Evolutionary conservation across 2,329 filamentous ascomycete species (phyloP).

Genomic region (Microdochium trichocladiopsis): DNA sequence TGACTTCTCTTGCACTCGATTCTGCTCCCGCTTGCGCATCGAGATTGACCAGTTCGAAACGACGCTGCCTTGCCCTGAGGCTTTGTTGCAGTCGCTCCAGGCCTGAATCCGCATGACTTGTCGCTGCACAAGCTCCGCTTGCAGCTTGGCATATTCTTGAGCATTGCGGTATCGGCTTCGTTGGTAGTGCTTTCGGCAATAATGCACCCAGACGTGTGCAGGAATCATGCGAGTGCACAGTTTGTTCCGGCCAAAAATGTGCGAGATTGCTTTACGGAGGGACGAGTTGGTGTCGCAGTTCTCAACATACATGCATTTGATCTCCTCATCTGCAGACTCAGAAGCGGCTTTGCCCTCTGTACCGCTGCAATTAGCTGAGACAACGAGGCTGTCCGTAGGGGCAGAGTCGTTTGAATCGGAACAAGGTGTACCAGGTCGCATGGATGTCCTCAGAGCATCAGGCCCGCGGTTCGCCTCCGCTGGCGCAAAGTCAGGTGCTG

Average conservation of each 20-base stretch:
- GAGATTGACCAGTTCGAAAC: constrained; percentile 55
- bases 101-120: constrained; percentile 56
- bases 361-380: background rate
- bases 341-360: constrained; percentile 1
- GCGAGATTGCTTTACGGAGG: constrained; percentile 69
- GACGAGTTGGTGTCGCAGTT: constrained; percentile 54
- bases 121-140: constrained; percentile 56
- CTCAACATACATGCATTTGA: constrained; percentile 46
- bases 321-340: constrained; percentile 10
- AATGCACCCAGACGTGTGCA: constrained; percentile 63
- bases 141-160: constrained; percentile 50
- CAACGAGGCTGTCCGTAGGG: background rate
- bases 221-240: constrained; percentile 66
- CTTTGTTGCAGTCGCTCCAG: constrained; percentile 50
- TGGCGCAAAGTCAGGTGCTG: constrained; percentile 37
- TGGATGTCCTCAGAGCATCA: constrained; percentile 13
- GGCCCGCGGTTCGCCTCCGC: constrained; percentile 11
- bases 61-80: constrained; percentile 28
- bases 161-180: constrained; percentile 63
- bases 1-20: constrained; percentile 39
- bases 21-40: constrained; percentile 57
- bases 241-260: constrained; percentile 81
- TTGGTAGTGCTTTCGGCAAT: constrained; percentile 80
- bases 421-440: background rate
- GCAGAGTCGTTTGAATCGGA: background rate